A percentile compares a stretch with the other conserved stretches of the same genome.
Evolutionary conservation across 495 filamentous ascomycete genomes (phyloP).

Genomic region (Aspergillus ellipticus): DNA sequence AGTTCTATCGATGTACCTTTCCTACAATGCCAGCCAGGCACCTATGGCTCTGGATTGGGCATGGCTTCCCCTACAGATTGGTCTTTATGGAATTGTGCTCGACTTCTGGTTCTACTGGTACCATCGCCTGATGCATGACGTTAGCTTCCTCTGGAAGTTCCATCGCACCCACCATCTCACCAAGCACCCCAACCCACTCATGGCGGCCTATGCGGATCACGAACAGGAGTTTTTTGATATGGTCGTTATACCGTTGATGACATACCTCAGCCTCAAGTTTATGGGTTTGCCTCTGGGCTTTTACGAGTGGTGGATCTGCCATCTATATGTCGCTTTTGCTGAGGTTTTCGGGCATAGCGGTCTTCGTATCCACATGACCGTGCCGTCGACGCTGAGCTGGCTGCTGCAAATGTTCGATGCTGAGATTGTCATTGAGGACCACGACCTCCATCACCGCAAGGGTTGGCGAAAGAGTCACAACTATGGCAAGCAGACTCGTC

Average conservation of each 20-base stretch:
- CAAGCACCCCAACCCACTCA: conserved; percentile 41
- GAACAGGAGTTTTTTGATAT: conserved; percentile 46
- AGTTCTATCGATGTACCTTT: conserved; percentile 18
- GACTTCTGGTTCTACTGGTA: conserved; percentile 49
- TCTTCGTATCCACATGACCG: conserved; percentile 32
- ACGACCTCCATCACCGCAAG: conserved; percentile 44
- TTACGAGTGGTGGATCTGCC: conserved; percentile 46
- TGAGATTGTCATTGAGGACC: conserved; percentile 43
- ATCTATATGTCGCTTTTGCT: conserved; percentile 38
- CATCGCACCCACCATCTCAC: conserved; percentile 45
- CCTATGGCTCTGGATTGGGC: conserved; percentile 24
- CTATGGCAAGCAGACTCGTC: conserved; percentile 42
- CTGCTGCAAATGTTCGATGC: conserved; percentile 28
- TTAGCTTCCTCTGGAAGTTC: conserved; percentile 37
- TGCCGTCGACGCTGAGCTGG: conserved; percentile 35
- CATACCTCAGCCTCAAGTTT: conserved; percentile 27
- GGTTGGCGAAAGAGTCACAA: conserved; percentile 44
- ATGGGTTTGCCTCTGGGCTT: conserved; percentile 39
- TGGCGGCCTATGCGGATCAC: conserved; percentile 41
- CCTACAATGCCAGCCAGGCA: conserved; percentile 16
- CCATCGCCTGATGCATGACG: conserved; percentile 42
- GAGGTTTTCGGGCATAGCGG: conserved; percentile 42
- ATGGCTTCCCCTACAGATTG: conserved; percentile 37
- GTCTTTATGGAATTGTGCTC: conserved; percentile 39
- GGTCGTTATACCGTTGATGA: conserved; percentile 36